These are phyloP conservation scores for Exobasidium cylindrosporum DNA, from an alignment of 1,284 basidiomycete species.

Conservation along the genomic window DNA sequence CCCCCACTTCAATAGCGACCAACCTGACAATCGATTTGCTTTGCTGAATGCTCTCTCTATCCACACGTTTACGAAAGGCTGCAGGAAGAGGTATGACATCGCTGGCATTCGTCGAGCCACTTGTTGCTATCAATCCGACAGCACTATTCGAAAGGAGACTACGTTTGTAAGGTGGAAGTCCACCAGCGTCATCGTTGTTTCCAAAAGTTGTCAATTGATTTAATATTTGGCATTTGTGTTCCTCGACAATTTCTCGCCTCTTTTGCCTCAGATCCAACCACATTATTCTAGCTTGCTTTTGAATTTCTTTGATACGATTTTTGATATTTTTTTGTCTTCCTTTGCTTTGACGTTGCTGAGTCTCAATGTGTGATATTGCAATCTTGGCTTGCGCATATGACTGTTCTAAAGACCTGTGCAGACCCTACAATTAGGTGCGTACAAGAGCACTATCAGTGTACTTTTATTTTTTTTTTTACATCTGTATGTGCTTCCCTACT, in stretches of 20 bases:
- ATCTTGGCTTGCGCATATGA: constrained; percentile 8
- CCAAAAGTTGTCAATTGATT: neutral
- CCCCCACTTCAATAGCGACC: constrained; percentile 2
- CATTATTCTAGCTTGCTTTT: neutral
- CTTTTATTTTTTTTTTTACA: no score
- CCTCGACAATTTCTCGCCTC: neutral
- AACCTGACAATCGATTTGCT: neutral
- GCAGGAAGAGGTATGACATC: neutral
- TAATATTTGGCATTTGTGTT: neutral
- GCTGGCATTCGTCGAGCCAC: neutral
- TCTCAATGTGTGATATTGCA: constrained; percentile 14
- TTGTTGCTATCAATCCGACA: neutral
- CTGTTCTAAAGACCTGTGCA: constrained; percentile 9
- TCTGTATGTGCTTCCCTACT: no score
- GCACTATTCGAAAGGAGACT: neutral
- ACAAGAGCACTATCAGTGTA: no score
- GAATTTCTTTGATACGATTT: neutral
- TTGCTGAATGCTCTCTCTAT: constrained; percentile 1
- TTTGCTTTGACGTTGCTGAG: neutral
- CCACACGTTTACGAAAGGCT: neutral
- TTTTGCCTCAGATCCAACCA: constrained; percentile 9
- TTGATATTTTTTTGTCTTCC: constrained; percentile 2
- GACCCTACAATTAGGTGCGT: no score
- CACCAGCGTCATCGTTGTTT: neutral
- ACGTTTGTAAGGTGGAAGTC: neutral